These are phyloP conservation scores for Globisporangium splendens DNA, from an alignment of 352 stramenopile genomes.

Conservation along the genomic window DNA sequence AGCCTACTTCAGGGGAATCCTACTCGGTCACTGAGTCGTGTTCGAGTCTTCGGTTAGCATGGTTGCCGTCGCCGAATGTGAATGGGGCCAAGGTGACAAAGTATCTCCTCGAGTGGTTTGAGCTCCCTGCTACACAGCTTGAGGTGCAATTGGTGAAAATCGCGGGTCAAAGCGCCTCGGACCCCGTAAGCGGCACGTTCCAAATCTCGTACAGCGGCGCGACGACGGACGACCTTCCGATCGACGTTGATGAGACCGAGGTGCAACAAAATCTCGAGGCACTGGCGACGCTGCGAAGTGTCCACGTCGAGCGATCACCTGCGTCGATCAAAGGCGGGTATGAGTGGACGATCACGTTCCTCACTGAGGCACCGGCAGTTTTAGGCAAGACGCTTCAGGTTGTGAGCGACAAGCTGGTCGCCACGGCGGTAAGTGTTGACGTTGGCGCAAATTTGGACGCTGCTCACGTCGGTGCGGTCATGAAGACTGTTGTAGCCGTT, in stretches of 20 bases:
- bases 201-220: constrained; percentile 54
- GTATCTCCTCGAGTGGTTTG: constrained; percentile 77
- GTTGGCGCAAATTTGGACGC: constrained; percentile 45
- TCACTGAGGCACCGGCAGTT: constrained; percentile 44
- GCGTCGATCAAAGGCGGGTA: constrained; percentile 39
- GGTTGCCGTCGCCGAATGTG: constrained; percentile 33
- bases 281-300: constrained; percentile 53
- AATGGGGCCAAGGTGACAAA: constrained; percentile 53
- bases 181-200: constrained; percentile 70
- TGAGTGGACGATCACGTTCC: constrained; percentile 78
- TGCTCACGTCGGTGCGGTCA: constrained; percentile 35
- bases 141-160: constrained; percentile 79
- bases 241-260: constrained; percentile 51
- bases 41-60: constrained; percentile 45
- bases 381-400: constrained; percentile 43
- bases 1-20: neutral
- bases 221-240: constrained; percentile 48
- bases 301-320: constrained; percentile 72
- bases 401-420: constrained; percentile 28
- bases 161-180: constrained; percentile 26
- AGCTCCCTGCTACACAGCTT: constrained; percentile 28
- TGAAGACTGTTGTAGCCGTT: constrained; percentile 27
- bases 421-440: constrained; percentile 23
- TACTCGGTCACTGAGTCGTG: constrained; percentile 36
- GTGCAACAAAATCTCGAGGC: constrained; percentile 60